Evolutionary conservation across 495 filamentous ascomycete genomes (phyloP), one percentile per base, ranked within the genome.

Genomic region (Penicillium dipodomyicola): DNA sequence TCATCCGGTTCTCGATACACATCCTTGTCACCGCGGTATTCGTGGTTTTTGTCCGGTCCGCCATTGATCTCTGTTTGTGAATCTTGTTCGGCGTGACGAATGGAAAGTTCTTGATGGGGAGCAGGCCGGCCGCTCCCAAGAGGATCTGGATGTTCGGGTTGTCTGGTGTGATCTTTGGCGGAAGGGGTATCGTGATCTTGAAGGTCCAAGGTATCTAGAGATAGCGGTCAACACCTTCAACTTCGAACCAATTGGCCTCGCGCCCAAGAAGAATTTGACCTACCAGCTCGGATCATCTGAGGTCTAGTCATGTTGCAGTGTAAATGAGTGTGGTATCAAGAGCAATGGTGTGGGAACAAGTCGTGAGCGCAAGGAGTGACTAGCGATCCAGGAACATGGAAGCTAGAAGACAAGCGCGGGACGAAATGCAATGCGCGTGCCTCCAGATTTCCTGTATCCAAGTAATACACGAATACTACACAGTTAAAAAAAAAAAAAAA

Each of bases 201-300:
- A 7, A 98, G 87, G 75, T 98, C 94, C 70, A 97, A 85, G 49
- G 94, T 93, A 76, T 99, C 94, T 97, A 63, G 41, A 60, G 41
- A 29, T 49, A 42, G 33, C 42, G 46, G 49, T 63, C 46, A 68
- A 62, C 56, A 67, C 50, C 47, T n/a, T 19, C 10, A 33, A 12
- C 30, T 33, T 32, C 44, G 3, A 47, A 47, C 41, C 43, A 43
- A 22, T 41, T 49, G 37, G 48, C 37, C 11, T 29, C 40, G 40
- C 60, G 49, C 57, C 4, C 12, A 19, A 58, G 46, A 60, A 67
- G 54, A 61, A 58, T 67, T 62, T 30, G 39, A 70, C 80, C 43
- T 84, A 92, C 88, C 88, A 65, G 88, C 89, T 73, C 89, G 81
- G 70, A 92, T 85, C 57, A 91, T 89, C 61, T 85, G 80, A 66